A percentile compares a stretch with the other conserved stretches of the same genome.
phyloP scores from a whole-genome alignment of 2,329 filamentous ascomycete species.

The Penicillium griseofulvum region DNA sequence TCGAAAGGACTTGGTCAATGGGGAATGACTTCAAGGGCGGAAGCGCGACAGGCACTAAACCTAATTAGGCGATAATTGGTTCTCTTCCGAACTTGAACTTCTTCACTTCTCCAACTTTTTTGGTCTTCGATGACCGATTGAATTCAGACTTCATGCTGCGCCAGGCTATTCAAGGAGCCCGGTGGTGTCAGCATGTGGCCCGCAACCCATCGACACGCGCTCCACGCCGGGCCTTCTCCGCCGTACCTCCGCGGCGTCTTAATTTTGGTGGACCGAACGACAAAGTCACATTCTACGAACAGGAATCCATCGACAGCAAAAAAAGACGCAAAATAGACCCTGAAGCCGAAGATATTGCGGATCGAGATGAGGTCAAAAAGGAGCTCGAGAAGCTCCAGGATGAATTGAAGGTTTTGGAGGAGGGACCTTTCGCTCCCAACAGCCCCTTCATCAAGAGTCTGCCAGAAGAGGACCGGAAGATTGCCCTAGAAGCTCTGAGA shows the following conservation, averaged over 20 bases:
- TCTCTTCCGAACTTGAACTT: slow-evolving; percentile 24
- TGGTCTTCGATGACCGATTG: slow-evolving; percentile 34
- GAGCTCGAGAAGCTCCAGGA: slow-evolving; percentile 41
- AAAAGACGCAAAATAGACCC: slow-evolving; percentile 38
- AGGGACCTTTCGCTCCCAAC: slow-evolving; percentile 45
- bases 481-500: slow-evolving; percentile 43
- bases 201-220: slow-evolving; percentile 31
- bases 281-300: slow-evolving; percentile 46
- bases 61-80: slow-evolving; percentile 29
- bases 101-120: slow-evolving; percentile 13
- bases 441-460: slow-evolving; percentile 45
- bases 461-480: slow-evolving; percentile 41
- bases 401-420: slow-evolving; percentile 40
- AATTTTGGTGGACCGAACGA: slow-evolving; percentile 40
- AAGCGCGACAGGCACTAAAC: slow-evolving; percentile 31
- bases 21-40: slow-evolving; percentile 22
- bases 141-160: slow-evolving; percentile 43
- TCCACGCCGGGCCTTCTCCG: slow-evolving; percentile 33
- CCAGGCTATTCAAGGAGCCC: slow-evolving; percentile 44
- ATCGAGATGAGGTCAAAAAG: slow-evolving; percentile 36
- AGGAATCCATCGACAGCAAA: slow-evolving; percentile 37
- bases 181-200: slow-evolving; percentile 44
- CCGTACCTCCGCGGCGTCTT: slow-evolving; percentile 28
- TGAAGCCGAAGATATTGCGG: slow-evolving; percentile 39
- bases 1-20: slow-evolving; percentile 11